These are phyloP conservation scores for Trifolium subterraneum DNA, from an alignment of 306 rosid species.

Conservation along the genomic window DNA sequence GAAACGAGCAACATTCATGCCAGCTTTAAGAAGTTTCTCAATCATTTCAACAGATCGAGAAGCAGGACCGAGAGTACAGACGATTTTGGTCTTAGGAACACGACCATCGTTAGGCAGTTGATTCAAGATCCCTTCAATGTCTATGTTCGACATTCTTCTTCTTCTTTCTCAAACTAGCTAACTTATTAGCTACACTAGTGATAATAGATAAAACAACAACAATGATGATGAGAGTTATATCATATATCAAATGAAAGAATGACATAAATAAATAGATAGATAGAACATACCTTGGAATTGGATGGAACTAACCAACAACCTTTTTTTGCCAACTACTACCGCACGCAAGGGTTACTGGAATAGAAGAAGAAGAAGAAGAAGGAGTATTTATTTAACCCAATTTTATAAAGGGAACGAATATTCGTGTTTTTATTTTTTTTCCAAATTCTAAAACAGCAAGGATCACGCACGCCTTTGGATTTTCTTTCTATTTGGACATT, in stretches of 20 bases:
- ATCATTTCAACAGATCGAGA: conserved; percentile 79
- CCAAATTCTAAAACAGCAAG: not conserved
- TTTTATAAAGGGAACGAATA: not conserved
- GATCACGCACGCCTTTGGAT: not conserved
- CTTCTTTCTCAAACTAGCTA: no score
- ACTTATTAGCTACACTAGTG: no score
- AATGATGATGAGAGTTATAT: no score
- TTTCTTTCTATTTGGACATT: not conserved
- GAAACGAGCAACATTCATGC: conserved; percentile 96
- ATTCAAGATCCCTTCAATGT: conserved; percentile 82
- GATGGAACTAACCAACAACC: no score
- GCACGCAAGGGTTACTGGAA: not conserved
- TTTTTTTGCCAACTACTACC: not conserved
- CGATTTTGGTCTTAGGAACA: conserved; percentile 87
- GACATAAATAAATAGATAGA: no score
- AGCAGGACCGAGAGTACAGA: conserved; percentile 89
- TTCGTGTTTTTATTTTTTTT: not conserved
- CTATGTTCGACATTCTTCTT: conserved; percentile 69
- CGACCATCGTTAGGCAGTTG: conserved; percentile 77
- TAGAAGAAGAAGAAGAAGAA: no score
- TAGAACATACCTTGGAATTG: no score
- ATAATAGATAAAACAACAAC: no score
- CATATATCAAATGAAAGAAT: no score
- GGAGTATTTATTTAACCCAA: not conserved
- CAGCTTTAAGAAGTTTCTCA: conserved; percentile 86